A percentile compares a stretch with the other conserved stretches of the same genome.
These are phyloP conservation scores for Fusarium sp. DNA, from an alignment of 2,329 filamentous ascomycete species.

Conservation along the genomic window DNA sequence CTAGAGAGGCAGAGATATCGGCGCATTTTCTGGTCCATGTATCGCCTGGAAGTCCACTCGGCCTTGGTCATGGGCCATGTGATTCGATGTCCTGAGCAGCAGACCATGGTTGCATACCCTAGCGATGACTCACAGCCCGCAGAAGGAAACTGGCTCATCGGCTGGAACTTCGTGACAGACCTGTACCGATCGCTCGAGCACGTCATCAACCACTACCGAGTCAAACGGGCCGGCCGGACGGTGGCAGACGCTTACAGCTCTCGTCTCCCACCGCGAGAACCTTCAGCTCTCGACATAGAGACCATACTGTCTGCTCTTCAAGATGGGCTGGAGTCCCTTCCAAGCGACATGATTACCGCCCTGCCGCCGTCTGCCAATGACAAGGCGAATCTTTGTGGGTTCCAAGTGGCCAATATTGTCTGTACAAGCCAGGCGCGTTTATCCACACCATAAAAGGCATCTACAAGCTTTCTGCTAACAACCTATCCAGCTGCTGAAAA, in stretches of 20 bases:
- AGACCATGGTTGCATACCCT: background rate
- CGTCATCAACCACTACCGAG: background rate
- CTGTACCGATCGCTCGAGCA: background rate
- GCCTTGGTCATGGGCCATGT: background rate
- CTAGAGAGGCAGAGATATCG: background rate
- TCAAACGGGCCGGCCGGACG: background rate
- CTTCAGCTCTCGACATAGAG: background rate
- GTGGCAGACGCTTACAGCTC: background rate
- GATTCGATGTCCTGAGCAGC: background rate
- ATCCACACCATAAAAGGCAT: fast-evolving
- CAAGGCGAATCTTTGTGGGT: background rate
- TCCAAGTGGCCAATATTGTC: background rate
- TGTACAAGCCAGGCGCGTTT: background rate
- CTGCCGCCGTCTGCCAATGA: background rate
- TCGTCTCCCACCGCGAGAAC: background rate
- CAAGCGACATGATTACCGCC: background rate
- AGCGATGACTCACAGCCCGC: background rate
- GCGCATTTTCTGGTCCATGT: background rate
- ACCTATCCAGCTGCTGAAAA: background rate
- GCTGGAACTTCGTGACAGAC: background rate
- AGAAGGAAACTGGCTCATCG: background rate
- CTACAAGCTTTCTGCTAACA: background rate
- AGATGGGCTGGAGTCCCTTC: background rate
- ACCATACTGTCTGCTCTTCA: background rate
- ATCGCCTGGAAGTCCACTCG: background rate